Evolutionary conservation across 176 grass and related monocot genomes (phyloP).

Genomic region (Puccinellia tenuiflora): DNA sequence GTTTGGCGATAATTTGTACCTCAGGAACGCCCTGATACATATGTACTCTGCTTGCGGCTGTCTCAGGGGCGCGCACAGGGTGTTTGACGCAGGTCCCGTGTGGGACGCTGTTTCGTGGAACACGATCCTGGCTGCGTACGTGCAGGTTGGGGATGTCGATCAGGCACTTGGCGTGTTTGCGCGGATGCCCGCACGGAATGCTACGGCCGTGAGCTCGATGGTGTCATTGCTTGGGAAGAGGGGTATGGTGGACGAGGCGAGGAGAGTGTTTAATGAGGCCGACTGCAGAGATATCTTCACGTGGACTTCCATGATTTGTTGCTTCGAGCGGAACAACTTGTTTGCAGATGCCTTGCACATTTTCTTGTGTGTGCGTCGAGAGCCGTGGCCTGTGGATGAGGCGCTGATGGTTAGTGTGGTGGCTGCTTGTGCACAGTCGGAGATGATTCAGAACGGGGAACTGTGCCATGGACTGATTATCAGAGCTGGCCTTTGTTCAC

Average conservation of each 20-base stretch:
- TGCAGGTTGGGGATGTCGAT: slow-evolving; percentile 41
- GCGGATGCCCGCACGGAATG: slow-evolving; percentile 48
- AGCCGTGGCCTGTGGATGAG: slow-evolving; percentile 53
- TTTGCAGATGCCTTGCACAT: slow-evolving; percentile 47
- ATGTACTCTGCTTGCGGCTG: slow-evolving; percentile 74
- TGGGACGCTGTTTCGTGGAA: slow-evolving; percentile 94
- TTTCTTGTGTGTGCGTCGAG: slow-evolving; percentile 43
- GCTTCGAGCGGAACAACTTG: slow-evolving; percentile 63
- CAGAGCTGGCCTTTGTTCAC: slow-evolving; percentile 47
- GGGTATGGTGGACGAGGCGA: slow-evolving; percentile 48
- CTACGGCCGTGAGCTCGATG: slow-evolving; percentile 53
- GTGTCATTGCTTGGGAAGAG: slow-evolving; percentile 62
- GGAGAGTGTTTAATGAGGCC: slow-evolving; percentile 52
- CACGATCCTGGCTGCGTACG: slow-evolving; percentile 67
- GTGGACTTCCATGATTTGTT: slow-evolving; percentile 74
- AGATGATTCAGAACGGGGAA: slow-evolving; percentile 43
- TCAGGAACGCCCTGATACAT: slow-evolving; percentile 56
- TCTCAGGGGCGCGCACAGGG: slow-evolving; percentile 39
- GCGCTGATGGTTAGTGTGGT: slow-evolving; percentile 67
- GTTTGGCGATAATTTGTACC: slow-evolving; percentile 56
- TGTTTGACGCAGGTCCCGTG: slow-evolving; percentile 63
- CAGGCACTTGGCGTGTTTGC: slow-evolving; percentile 45
- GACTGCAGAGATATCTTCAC: slow-evolving; percentile 47
- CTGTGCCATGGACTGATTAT: slow-evolving; percentile 52
- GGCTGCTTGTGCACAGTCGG: slow-evolving; percentile 41